These are phyloP conservation scores for Berberis thunbergii DNA, from an alignment of 164 flowering plant species.

Conservation along the genomic window DNA sequence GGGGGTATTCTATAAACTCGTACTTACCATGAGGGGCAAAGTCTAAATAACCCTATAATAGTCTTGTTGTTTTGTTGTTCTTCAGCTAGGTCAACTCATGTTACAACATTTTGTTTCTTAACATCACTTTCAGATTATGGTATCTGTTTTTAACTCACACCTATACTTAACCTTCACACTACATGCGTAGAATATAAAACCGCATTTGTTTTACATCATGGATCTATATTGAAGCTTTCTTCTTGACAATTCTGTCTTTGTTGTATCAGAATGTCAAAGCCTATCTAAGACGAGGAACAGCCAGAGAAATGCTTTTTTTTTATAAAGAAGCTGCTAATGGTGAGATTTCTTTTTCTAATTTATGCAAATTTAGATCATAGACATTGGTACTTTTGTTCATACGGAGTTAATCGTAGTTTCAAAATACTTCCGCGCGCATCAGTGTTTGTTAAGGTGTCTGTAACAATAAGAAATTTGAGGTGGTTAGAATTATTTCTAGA, in stretches of 20 bases:
- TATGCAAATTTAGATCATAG: not conserved
- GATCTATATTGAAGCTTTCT: not conserved
- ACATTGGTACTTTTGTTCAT: not conserved
- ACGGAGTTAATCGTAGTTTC: not conserved
- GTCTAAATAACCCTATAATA: too few species aligned
- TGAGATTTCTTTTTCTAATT: conserved; percentile 17
- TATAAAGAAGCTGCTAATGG: conserved; percentile 86
- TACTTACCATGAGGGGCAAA: too few species aligned
- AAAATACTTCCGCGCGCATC: not conserved
- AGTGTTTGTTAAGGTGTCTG: not conserved
- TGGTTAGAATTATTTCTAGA: too few species aligned
- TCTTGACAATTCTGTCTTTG: conserved; percentile 1
- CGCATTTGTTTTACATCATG: not conserved
- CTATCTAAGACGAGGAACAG: conserved; percentile 88
- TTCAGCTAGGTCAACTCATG: too few species aligned
- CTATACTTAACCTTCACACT: too few species aligned
- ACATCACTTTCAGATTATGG: too few species aligned
- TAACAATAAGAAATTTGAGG: too few species aligned
- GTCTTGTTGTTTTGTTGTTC: too few species aligned
- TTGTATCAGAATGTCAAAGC: conserved; percentile 85
- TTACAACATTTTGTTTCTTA: too few species aligned
- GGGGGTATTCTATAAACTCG: too few species aligned
- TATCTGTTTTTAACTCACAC: too few species aligned
- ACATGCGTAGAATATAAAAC: too few species aligned
- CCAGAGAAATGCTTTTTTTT: conserved; percentile 65